Evolutionary conservation across 1,139 yeast species (phyloP), one percentile per base, ranked within the genome.

Genomic region (Arxiozyma heterogenica): DNA sequence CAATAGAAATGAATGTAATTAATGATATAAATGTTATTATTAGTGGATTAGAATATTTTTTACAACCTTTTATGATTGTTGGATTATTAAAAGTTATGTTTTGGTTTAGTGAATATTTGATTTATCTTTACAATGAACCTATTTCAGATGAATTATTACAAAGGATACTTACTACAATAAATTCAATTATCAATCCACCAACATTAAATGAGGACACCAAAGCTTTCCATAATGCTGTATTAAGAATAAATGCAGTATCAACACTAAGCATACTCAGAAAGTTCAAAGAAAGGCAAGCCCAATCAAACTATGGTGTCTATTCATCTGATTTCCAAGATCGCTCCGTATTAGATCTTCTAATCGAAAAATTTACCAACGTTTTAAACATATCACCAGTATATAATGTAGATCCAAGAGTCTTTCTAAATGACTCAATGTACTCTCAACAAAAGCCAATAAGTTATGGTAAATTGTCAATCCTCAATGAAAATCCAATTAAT

Each of bases 31-130:
- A 61, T 17, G 61, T 55, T 39, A 53, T 64, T 4, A 72, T 74
- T 39, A 81, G 82, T 41, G 89, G 88, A 0, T 71, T 83, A 25
- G 89, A 83, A 59, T 82, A 83, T 60, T 81, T 84, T 57, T 69
- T 80, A 51, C 86, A 83, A 58, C 84, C 86, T 1, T 81, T 82
- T 56, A 56, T 68, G 63, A 51, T 65, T 1, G 55, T 65, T 34
- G 70, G 71, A 8, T 53, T 66, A 42, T 60, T 68, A 11, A 67
- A 67, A 43, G 61, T 65, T 12, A 58, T 64, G 25, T 66, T 58
- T 52, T 67, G 69, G 69, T 47, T 67, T 30, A 67, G 65, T 45
- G 59, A 64, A 30, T 65, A 62, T 51, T 52, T 68, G n/a, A 54
- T 53, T 17, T 57, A 59, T 25, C 48, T 67, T 41, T 59, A 58